Conservation (phyloP, 352 stramenopile species). For the Pythium phragmiticola region DNA sequence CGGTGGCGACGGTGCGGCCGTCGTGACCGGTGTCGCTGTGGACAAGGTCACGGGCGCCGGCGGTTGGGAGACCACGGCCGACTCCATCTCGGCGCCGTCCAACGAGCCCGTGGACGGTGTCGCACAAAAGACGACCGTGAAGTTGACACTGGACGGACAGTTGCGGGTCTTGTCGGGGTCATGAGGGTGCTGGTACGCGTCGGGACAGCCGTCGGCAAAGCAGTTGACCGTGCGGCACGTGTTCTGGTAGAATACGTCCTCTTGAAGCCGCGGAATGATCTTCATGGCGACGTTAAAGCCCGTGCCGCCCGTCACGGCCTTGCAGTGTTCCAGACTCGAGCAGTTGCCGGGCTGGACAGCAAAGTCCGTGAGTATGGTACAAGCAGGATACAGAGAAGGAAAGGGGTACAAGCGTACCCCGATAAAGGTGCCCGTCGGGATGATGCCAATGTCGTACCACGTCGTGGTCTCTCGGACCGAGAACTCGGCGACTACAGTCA, state of each 20-base stretch:
- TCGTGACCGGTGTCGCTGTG: background rate
- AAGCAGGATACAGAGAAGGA: background rate
- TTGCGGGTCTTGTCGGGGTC: slow-evolving; percentile 58
- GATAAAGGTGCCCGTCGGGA: slow-evolving; percentile 14
- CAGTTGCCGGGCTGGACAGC: slow-evolving; percentile 40
- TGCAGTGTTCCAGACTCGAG: slow-evolving; percentile 50
- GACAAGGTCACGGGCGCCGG: background rate
- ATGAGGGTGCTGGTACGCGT: slow-evolving; percentile 61
- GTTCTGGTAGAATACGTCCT: slow-evolving; percentile 5
- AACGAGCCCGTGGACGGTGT: slow-evolving; percentile 8
- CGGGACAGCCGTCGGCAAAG: slow-evolving; percentile 43
- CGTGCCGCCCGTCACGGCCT: slow-evolving; percentile 42
- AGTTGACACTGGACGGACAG: slow-evolving; percentile 36
- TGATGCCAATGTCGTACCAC: slow-evolving; percentile 32
- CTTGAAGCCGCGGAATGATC: slow-evolving; percentile 33
- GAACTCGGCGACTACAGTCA: slow-evolving; percentile 26
- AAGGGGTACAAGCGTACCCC: slow-evolving; percentile 11
- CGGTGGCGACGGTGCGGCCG: background rate
- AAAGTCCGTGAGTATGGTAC: background rate
- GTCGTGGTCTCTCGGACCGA: slow-evolving; percentile 19
- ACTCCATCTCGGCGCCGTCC: slow-evolving; percentile 11
- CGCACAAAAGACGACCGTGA: slow-evolving; percentile 50
- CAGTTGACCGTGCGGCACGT: slow-evolving; percentile 50
- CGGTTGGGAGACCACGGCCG: background rate
- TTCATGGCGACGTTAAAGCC: slow-evolving; percentile 68